Conservation (phyloP, 225 moss, liverwort and hornwort species). For the Polytrichum formosum region DNA sequence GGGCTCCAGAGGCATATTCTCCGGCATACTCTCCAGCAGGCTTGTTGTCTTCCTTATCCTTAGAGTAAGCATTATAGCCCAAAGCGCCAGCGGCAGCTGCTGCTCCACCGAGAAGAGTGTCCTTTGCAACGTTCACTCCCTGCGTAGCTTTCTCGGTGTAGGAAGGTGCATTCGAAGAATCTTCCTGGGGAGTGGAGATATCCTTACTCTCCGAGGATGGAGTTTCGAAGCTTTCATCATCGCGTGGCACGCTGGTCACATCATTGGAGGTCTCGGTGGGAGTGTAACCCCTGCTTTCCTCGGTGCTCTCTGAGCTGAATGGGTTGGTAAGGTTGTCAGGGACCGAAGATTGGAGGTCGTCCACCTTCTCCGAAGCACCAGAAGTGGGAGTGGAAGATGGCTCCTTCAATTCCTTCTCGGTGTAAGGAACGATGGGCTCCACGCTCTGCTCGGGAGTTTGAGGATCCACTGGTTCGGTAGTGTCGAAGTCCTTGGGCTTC, state of each 20-base stretch:
- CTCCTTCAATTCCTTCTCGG: not conserved
- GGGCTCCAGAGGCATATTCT: not conserved
- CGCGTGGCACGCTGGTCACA: too few species aligned
- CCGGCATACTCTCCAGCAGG: slow-evolving; percentile 3
- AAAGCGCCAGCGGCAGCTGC: slow-evolving; percentile 18
- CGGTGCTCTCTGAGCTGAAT: slow-evolving; percentile 3
- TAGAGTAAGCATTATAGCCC: slow-evolving; percentile 8
- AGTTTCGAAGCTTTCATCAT: too few species aligned
- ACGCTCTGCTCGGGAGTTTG: not conserved
- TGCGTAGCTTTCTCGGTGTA: slow-evolving; percentile 14
- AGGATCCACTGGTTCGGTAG: not conserved
- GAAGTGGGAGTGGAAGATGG: not conserved
- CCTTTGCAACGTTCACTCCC: not conserved
- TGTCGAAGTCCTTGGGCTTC: slow-evolving; percentile 5
- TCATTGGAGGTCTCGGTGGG: not conserved
- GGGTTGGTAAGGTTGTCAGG: not conserved
- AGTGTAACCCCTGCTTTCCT: slow-evolving; percentile 1
- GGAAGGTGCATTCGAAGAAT: not conserved
- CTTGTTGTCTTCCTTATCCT: not conserved
- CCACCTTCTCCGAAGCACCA: not conserved
- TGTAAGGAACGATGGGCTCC: slow-evolving; percentile 2
- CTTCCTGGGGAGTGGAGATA: not conserved
- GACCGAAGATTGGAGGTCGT: not conserved
- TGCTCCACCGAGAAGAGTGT: slow-evolving; percentile 5
- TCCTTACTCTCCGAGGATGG: not conserved